Conservation (phyloP, 2,329 filamentous ascomycete species). For the Colletotrichum eleusines region DNA sequence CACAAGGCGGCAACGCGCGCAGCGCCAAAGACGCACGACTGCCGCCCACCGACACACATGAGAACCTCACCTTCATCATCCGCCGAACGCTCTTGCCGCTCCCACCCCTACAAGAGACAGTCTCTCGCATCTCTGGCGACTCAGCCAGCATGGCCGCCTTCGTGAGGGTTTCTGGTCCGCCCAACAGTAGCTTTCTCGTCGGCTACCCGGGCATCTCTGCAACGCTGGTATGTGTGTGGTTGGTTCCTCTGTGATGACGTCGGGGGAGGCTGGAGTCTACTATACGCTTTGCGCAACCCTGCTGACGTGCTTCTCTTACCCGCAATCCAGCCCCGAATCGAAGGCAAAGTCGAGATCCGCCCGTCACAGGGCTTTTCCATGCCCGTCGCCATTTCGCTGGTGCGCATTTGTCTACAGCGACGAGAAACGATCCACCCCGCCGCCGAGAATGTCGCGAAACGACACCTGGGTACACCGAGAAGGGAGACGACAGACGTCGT, state of each 20-base stretch:
- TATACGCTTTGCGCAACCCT: slow-evolving; percentile 35
- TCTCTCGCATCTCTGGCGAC: slow-evolving; percentile 23
- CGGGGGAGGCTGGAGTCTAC: slow-evolving; percentile 33
- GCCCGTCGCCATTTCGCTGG: slow-evolving; percentile 90
- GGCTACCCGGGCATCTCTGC: slow-evolving; percentile 98
- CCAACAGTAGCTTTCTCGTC: slow-evolving; percentile 96
- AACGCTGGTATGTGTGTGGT: slow-evolving; percentile 87
- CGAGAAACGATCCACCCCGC: slow-evolving; percentile 97
- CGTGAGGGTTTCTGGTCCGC: slow-evolving; percentile 96
- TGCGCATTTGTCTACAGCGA: slow-evolving; percentile 92
- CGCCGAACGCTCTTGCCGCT: slow-evolving; percentile 14
- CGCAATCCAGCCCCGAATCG: slow-evolving; percentile 83
- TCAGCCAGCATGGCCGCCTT: slow-evolving; percentile 72
- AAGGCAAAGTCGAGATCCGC: slow-evolving; percentile 97
- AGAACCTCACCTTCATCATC: slow-evolving; percentile 39
- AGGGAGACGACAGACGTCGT: slow-evolving; percentile 94
- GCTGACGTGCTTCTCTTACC: slow-evolving; percentile 12
- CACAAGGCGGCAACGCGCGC: slow-evolving; percentile 42
- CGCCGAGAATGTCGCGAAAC: slow-evolving; percentile 93
- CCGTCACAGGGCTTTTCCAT: slow-evolving; percentile 87
- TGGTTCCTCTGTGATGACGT: slow-evolving; percentile 27
- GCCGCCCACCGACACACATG: slow-evolving; percentile 40
- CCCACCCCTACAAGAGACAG: slow-evolving; percentile 29
- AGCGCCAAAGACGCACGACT: slow-evolving; percentile 41
- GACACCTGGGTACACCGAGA: slow-evolving; percentile 88